These are phyloP conservation scores for Alnus glutinosa DNA, from an alignment of 306 rosid species.

Conservation along the genomic window DNA sequence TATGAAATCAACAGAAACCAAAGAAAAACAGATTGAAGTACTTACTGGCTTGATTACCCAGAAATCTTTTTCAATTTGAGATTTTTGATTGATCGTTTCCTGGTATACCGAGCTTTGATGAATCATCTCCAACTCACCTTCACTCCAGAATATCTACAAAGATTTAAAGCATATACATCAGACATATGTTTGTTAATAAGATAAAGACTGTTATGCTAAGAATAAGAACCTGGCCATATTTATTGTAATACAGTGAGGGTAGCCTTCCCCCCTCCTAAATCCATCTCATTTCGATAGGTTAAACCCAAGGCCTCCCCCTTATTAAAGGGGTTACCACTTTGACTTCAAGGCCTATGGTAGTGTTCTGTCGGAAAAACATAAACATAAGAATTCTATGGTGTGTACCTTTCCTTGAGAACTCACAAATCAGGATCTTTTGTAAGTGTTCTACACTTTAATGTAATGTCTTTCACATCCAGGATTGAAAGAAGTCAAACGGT, in stretches of 20 bases:
- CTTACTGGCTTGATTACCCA: slow-evolving; percentile 48
- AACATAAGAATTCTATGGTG: too few relatives aligned
- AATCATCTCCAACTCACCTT: slow-evolving; percentile 78
- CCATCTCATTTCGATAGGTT: not conserved
- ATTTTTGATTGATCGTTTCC: slow-evolving; percentile 61
- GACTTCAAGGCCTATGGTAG: not conserved
- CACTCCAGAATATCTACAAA: slow-evolving; percentile 70
- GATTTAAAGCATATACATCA: not conserved
- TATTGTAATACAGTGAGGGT: not conserved
- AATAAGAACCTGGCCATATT: not conserved
- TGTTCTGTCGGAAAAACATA: too few relatives aligned
- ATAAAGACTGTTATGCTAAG: slow-evolving; percentile 10
- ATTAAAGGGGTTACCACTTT: not conserved
- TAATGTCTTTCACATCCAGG: too few relatives aligned
- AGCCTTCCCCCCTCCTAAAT: not conserved
- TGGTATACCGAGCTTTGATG: slow-evolving; percentile 54
- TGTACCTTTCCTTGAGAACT: too few relatives aligned
- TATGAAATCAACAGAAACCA: slow-evolving; percentile 2
- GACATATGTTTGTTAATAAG: slow-evolving; percentile 10
- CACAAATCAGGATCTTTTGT: too few relatives aligned
- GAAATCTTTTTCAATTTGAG: slow-evolving; percentile 58
- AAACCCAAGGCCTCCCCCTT: not conserved
- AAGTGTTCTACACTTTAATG: too few relatives aligned
- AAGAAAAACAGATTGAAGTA: slow-evolving; percentile 20
- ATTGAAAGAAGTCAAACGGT: too few relatives aligned